A percentile compares a stretch with the other conserved stretches of the same genome.
phyloP scores from a whole-genome alignment of 2,329 filamentous ascomycete species.

The Lanzia echinophila region DNA sequence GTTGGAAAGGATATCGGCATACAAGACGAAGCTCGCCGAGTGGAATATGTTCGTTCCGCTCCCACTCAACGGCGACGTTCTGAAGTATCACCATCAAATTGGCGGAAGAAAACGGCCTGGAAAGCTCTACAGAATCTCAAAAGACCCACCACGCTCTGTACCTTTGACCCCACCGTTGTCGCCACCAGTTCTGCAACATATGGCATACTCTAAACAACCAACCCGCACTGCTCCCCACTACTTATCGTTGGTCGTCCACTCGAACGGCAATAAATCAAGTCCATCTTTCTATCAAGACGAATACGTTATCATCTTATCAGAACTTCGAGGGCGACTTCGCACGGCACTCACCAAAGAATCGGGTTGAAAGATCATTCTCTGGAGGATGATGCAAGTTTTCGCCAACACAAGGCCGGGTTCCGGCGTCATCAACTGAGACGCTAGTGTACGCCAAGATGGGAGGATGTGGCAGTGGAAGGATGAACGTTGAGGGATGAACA shows the following conservation, averaged over 20 bases:
- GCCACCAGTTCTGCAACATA: background rate
- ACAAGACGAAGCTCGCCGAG: constrained; percentile 9
- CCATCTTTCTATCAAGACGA: constrained; percentile 6
- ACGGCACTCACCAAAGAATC: constrained; percentile 2
- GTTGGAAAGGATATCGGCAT: constrained; percentile 1
- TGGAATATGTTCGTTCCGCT: constrained; percentile 8
- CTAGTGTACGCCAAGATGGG: background rate
- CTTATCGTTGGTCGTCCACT: constrained; percentile 7
- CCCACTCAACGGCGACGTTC: background rate
- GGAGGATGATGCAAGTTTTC: background rate
- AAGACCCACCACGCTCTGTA: constrained; percentile 4
- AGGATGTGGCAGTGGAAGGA: background rate
- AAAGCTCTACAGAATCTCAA: background rate
- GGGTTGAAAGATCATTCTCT: background rate
- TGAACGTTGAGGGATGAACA: background rate
- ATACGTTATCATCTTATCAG: constrained; percentile 4
- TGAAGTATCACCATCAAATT: background rate
- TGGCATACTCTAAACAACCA: background rate
- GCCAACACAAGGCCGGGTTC: background rate
- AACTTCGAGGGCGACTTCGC: constrained; percentile 4
- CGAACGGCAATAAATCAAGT: background rate
- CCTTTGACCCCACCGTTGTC: constrained; percentile 5
- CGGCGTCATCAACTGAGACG: background rate
- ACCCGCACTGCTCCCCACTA: background rate
- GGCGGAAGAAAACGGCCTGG: constrained; percentile 1